Evolutionary conservation across 331 rosid species (phyloP), one percentile per base, ranked within the genome.

Genomic region (Stylosanthes scabra): DNA sequence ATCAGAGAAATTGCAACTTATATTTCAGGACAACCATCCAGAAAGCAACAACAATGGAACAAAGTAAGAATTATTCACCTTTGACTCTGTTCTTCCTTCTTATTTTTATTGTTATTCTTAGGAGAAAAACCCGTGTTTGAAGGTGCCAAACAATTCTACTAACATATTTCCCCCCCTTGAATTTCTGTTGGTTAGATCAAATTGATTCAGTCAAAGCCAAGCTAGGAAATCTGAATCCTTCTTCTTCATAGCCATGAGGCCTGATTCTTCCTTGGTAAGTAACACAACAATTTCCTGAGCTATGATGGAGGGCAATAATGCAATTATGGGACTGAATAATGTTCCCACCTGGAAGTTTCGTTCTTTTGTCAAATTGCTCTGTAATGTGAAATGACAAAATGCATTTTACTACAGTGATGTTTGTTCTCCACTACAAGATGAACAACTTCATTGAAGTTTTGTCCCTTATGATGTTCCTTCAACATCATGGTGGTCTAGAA

Each of bases 1-100:
- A 84, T 78, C 91, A 80, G 78, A 91, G 78, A 65, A 85, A 89
- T 65, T 93, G 88, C 10, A 89, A 86, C 87, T 11, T 93, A 39
- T 86, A 80, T 80, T 91, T 93, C 63, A 91, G 84, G 40, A 89
- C 93, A 31, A 73, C 89, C 13, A 50, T 85, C 70, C 88, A 85
- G 71, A 82, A 81, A 54, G 96, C 98, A 83, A 70, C 78, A 2
- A 49, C 86, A 28, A 82, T 77, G 52, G 92, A 89, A 76, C 90
- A 87, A 82, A 87, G 98, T 89, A 87, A 75, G 78, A 68, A 50
- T 34, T 42, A 63, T 63, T 58, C 44, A n/a, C 68, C 70, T 65
- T 54, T 65, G 41, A 54, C 42, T 44, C 29, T 72, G 42, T 52
- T 74, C 1, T 58, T 31, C 37, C 59, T 66, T 49, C 59, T 6